Percentiles rank a stretch among this genome's conserved stretches.
Evolutionary conservation across 1,139 yeast genomes (phyloP).

Genomic region (Lizanozyma gosingica): DNA sequence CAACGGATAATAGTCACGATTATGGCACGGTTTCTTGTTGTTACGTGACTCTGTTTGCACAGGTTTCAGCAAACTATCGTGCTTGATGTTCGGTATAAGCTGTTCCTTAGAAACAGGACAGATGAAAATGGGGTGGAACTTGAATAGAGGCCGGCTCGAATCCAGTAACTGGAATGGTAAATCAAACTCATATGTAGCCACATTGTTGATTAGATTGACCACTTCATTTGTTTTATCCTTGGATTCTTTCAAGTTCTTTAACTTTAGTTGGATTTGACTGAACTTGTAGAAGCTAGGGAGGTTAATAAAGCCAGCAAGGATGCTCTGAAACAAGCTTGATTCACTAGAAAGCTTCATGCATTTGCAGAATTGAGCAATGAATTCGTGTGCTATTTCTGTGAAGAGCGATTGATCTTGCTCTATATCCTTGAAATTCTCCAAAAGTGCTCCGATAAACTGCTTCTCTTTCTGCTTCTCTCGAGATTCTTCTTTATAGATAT

Average conservation of each 20-base stretch:
- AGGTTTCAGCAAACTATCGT: slow-evolving; percentile 1
- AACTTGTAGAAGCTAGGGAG: slow-evolving; percentile 68
- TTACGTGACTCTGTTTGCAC: slow-evolving; percentile 5
- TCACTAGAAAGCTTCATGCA: slow-evolving; percentile 56
- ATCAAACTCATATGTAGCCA: slow-evolving; percentile 23
- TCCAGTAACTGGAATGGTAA: slow-evolving; percentile 39
- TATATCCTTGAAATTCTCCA: slow-evolving; percentile 12
- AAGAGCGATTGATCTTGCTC: slow-evolving; percentile 13
- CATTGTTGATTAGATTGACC: neutral
- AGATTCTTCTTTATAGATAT: slow-evolving; percentile 2
- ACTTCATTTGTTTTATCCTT: slow-evolving; percentile 9
- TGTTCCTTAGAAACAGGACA: slow-evolving; percentile 92
- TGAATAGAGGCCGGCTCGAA: slow-evolving; percentile 30
- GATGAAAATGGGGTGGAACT: slow-evolving; percentile 78
- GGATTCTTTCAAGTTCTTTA: slow-evolving; percentile 18
- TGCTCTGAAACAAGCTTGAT: slow-evolving; percentile 60
- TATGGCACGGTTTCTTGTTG: neutral
- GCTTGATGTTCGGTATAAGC: slow-evolving; percentile 19
- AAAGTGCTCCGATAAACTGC: slow-evolving; percentile 13
- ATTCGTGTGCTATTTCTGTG: slow-evolving; percentile 14
- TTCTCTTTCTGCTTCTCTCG: slow-evolving; percentile 3
- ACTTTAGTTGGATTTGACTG: slow-evolving; percentile 38
- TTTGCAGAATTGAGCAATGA: slow-evolving; percentile 31
- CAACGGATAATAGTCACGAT: neutral
- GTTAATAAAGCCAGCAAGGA: slow-evolving; percentile 64